These are phyloP conservation scores for Flaveria brownii DNA, from an alignment of 129 eudicot species.

Conservation along the genomic window DNA sequence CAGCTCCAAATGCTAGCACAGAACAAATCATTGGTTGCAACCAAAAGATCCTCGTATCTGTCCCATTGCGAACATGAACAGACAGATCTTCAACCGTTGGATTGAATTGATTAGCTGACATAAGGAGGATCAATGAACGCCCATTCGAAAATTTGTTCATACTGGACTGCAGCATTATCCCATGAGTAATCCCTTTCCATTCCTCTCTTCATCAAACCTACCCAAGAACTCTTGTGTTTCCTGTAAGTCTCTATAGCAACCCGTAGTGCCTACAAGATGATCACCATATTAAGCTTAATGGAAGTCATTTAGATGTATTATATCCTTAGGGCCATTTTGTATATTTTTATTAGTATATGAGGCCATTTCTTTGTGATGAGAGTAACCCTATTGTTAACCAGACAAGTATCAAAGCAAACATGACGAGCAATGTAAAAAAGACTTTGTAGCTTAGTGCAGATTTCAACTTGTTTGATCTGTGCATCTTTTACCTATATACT, in stretches of 20 bases:
- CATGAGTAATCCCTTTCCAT: conserved; percentile 77
- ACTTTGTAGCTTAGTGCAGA: background rate
- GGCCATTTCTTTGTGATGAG: too few species aligned
- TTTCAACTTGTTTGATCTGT: background rate
- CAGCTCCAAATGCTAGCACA: background rate
- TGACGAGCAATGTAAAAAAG: too few species aligned
- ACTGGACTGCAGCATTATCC: conserved; percentile 88
- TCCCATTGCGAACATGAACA: background rate
- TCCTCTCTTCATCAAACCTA: conserved; percentile 81
- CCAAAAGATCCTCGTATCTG: background rate
- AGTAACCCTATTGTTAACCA: too few species aligned
- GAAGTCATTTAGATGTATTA: too few species aligned
- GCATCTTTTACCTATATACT: background rate
- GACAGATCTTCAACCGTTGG: background rate
- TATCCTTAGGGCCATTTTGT: too few species aligned
- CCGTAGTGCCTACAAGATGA: conserved; percentile 50
- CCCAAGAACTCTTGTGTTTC: conserved; percentile 79
- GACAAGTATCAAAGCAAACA: too few species aligned
- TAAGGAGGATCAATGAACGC: conserved; percentile 78
- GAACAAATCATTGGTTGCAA: background rate
- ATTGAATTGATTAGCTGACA: conserved; percentile 30
- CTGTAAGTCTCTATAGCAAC: conserved; percentile 63
- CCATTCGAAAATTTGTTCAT: conserved; percentile 87
- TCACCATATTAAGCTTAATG: background rate
- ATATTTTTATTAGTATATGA: too few species aligned